phyloP scores from a whole-genome alignment of 2,329 filamentous ascomycete species.

The Epichloe baconii region DNA sequence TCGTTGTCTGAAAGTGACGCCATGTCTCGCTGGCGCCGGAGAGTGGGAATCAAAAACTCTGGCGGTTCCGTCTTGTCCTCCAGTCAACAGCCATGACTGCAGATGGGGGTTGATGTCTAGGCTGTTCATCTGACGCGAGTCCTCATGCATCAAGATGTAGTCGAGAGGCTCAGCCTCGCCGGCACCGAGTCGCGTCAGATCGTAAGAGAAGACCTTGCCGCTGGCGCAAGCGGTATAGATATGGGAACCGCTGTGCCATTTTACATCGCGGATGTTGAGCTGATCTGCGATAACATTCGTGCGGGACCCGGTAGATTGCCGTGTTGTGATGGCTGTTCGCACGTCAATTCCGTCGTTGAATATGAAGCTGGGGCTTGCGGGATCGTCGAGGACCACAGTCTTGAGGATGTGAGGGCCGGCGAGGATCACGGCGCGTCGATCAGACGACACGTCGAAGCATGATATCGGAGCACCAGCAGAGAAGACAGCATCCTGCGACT shows the following conservation, averaged over 20 bases:
- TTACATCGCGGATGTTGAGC: slow-evolving; percentile 50
- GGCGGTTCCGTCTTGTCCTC: slow-evolving; percentile 50
- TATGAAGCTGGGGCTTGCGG: slow-evolving; percentile 21
- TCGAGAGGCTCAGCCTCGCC: slow-evolving; percentile 34
- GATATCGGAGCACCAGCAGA: slow-evolving; percentile 38
- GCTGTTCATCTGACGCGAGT: slow-evolving; percentile 50
- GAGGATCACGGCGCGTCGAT: slow-evolving; percentile 42
- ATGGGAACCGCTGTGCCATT: slow-evolving; percentile 40
- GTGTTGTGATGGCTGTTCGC: slow-evolving; percentile 39
- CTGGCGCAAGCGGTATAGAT: slow-evolving; percentile 52
- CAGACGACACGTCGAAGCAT: slow-evolving; percentile 44
- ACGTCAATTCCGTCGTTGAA: slow-evolving; percentile 46
- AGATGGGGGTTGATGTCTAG: slow-evolving; percentile 50
- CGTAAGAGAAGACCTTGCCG: slow-evolving; percentile 53
- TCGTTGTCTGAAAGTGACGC: slow-evolving; percentile 36
- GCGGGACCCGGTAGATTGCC: slow-evolving; percentile 29
- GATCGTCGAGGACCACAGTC: slow-evolving; percentile 42
- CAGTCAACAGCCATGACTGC: slow-evolving; percentile 44
- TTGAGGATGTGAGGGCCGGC: slow-evolving; percentile 48
- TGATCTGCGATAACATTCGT: slow-evolving; percentile 36
- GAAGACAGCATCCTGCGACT: slow-evolving; percentile 43
- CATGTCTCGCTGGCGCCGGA: slow-evolving; percentile 32
- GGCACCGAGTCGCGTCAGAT: slow-evolving; percentile 37
- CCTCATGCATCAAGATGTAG: slow-evolving; percentile 45
- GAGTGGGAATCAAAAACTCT: slow-evolving; percentile 46